Evolutionary conservation across 257 asterid genomes (phyloP), one percentile per base, ranked within the genome.

Genomic region (Prunella vulgaris): DNA sequence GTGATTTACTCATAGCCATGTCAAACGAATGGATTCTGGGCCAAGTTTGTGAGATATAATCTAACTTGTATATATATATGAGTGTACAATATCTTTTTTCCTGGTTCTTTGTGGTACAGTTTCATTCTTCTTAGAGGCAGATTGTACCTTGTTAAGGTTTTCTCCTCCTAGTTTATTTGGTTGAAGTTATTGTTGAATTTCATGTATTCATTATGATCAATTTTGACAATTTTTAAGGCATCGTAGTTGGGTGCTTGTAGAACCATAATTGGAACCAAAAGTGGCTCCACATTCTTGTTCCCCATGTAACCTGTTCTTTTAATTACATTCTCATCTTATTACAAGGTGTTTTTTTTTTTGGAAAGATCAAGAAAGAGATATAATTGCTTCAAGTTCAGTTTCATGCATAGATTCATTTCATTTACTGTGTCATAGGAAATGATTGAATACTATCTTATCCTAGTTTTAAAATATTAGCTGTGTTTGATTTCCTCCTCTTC

Each of bases 191-290:
- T 69, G 66, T 64, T 64, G 61, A 42, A 62, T 40, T 32, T 69
- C 52, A 59, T 72, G 69, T 58, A 64, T 61, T 69, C 63, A 59
- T 71, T 68, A 20, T 65, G 53, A 69, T 76, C 73, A 82, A 65
- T 81, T 81, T 78, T 78, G 83, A 46, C 71, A 70, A 54, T 78
- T 52, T n/a, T 18, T 53, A 27, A 40, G 71, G 66, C 68, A 64
- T 71, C 70, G 9, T 66, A 20, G 58, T 27, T 61, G 75, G n/a
- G 30, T 72, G 74, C 44, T 57, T 48, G 46, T 65, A 59, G 74
- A 51, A 64, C 68, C 66, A 64, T 65, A 71, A 59, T 49, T 49
- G 70, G 67, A 64, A 52, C 32, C 71, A 49, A 57, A 65, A 65
- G 66, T 54, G 79, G 75, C 69, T 75, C 63, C 62, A 24, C 18